Evolutionary conservation across 1,139 yeast genomes (phyloP).

Genomic region (Meyerozyma guilliermondii): DNA sequence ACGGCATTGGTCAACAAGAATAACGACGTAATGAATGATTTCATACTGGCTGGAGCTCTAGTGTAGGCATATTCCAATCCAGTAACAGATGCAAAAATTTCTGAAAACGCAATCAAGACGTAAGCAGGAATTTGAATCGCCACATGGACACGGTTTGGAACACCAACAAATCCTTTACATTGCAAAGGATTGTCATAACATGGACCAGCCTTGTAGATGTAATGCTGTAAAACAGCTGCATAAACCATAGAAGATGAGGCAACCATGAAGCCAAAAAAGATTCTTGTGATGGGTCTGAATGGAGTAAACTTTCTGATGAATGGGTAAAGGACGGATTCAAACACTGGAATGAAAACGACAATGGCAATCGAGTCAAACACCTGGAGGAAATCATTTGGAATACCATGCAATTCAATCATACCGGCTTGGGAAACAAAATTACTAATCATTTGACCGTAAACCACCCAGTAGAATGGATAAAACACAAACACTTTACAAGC

Average conservation of each 20-base stretch:
- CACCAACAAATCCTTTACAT: slow-evolving; percentile 14
- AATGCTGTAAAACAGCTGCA: slow-evolving; percentile 77
- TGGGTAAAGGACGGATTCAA: slow-evolving; percentile 52
- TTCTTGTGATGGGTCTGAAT: slow-evolving; percentile 68
- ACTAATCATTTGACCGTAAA: slow-evolving; percentile 62
- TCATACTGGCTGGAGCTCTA: slow-evolving; percentile 60
- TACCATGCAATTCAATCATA: slow-evolving; percentile 55
- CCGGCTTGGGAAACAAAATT: slow-evolving; percentile 65
- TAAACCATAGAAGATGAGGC: slow-evolving; percentile 68
- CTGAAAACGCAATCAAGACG: slow-evolving; percentile 56
- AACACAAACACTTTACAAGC: slow-evolving; percentile 62
- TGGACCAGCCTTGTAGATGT: slow-evolving; percentile 69
- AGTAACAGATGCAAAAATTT: slow-evolving; percentile 61
- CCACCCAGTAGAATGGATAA: slow-evolving; percentile 65
- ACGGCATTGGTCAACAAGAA: slow-evolving; percentile 58
- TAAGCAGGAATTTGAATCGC: slow-evolving; percentile 65
- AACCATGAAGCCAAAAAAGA: slow-evolving; percentile 69
- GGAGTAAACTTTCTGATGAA: slow-evolving; percentile 50
- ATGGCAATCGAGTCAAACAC: slow-evolving; percentile 58
- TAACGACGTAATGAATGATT: slow-evolving; percentile 60
- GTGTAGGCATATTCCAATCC: slow-evolving; percentile 70
- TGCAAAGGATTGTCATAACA: slow-evolving; percentile 59
- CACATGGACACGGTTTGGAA: slow-evolving; percentile 53
- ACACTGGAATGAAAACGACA: slow-evolving; percentile 57
- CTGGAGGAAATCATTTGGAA: slow-evolving; percentile 65